Conservation (phyloP, 352 stramenopile genomes). For the Globisporangium uncinulatum region DNA sequence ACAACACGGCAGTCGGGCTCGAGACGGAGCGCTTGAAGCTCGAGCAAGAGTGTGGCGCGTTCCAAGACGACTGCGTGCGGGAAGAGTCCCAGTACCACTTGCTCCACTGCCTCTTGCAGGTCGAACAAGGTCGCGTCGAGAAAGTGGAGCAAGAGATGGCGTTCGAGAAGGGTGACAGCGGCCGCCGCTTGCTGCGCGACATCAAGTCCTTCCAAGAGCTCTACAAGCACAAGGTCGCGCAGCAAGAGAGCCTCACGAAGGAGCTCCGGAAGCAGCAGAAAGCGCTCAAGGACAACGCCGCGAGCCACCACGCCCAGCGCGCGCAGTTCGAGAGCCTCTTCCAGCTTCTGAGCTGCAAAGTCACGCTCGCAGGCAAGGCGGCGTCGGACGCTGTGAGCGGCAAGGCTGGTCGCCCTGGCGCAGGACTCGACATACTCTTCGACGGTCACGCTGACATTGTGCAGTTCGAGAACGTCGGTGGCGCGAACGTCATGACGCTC, state of each 20-base stretch:
- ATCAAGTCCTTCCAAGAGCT: constrained; percentile 87
- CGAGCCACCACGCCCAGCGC: constrained; percentile 70
- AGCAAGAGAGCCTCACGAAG: constrained; percentile 89
- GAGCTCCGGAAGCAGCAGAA: constrained; percentile 90
- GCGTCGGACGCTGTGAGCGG: constrained; percentile 12
- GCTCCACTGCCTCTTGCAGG: constrained; percentile 67
- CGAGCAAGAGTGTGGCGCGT: constrained; percentile 84
- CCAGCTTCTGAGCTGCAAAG: constrained; percentile 75
- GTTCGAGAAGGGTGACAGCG: constrained; percentile 77
- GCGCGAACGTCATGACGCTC: constrained; percentile 82
- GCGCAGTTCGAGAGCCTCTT: constrained; percentile 84
- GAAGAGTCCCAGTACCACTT: constrained; percentile 87
- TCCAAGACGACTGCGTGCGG: constrained; percentile 84
- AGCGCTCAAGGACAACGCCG: constrained; percentile 76
- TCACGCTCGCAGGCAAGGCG: constrained; percentile 36
- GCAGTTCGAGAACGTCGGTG: constrained; percentile 71
- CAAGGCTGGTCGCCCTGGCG: constrained; percentile 8
- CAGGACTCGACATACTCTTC: constrained; percentile 29
- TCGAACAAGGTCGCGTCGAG: constrained; percentile 71
- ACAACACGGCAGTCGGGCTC: constrained; percentile 83
- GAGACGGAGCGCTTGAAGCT: constrained; percentile 88
- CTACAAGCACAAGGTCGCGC: constrained; percentile 88
- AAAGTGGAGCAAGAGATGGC: constrained; percentile 84
- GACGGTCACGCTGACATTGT: constrained; percentile 62
- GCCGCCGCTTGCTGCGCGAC: constrained; percentile 62